phyloP scores from a whole-genome alignment of 1,284 basidiomycete genomes.

The Ceraceosorus guamensis region DNA sequence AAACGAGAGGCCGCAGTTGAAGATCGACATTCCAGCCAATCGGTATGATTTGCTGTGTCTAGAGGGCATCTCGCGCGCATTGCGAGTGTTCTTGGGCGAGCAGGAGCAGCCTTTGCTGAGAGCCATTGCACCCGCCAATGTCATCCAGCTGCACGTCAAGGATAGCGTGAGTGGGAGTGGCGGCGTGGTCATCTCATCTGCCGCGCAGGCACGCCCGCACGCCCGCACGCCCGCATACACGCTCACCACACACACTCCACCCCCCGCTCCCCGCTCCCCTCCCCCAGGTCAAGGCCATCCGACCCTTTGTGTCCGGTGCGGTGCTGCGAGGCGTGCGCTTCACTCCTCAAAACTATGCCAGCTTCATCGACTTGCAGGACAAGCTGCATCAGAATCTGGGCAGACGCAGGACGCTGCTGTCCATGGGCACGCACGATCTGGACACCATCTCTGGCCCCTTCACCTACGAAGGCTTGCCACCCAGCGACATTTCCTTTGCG shows the following conservation, averaged over 20 bases:
- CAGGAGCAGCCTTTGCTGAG: slow-evolving; percentile 56
- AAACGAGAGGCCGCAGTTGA: slow-evolving; percentile 85
- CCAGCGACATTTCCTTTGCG: slow-evolving; percentile 80
- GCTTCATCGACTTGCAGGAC: slow-evolving; percentile 94
- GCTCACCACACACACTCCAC: background rate
- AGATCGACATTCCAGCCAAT: slow-evolving; percentile 97
- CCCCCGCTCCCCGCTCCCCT: background rate
- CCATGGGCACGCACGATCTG: slow-evolving; percentile 95
- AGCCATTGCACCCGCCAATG: slow-evolving; percentile 20
- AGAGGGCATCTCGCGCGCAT: slow-evolving; percentile 84
- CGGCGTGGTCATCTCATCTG: background rate
- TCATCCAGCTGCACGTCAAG: slow-evolving; percentile 29
- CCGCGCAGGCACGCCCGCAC: too few species aligned
- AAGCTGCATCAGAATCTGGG: slow-evolving; percentile 96
- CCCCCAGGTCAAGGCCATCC: slow-evolving; percentile 55
- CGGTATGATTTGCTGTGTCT: slow-evolving; percentile 93
- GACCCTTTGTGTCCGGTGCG: slow-evolving; percentile 85
- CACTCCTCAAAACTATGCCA: slow-evolving; percentile 80
- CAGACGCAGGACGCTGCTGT: slow-evolving; percentile 78
- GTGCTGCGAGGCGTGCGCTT: slow-evolving; percentile 82
- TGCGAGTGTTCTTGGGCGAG: slow-evolving; percentile 76
- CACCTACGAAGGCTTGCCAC: slow-evolving; percentile 80
- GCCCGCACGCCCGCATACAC: too few species aligned
- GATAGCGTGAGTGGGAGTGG: slow-evolving; percentile 13
- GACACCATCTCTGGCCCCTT: slow-evolving; percentile 82